Evolutionary conservation across 768 basidiomycete genomes (phyloP), one percentile per base, ranked within the genome.

Genomic region (Panaeolus papilionaceus): DNA sequence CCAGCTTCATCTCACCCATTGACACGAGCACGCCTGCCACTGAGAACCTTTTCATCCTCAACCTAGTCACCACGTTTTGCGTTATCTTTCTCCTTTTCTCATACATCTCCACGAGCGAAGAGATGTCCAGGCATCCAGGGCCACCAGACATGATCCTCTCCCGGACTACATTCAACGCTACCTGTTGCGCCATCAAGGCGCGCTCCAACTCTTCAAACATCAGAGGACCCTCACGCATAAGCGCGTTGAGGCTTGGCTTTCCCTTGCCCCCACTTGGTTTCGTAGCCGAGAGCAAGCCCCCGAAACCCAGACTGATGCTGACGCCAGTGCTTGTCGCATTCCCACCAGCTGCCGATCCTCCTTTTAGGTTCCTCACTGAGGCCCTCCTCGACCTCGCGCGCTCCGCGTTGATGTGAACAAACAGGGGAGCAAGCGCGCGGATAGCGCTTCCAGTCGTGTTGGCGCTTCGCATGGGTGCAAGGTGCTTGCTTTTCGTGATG

Each of bases 1-100:
- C 54, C 54, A 58, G 33, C 14, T 58, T 58, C 54, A 58, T 58
- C 54, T 58, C 54, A 33, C 54, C 54, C 28, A 58, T 58, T 11
- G 54, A 58, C 54, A 58, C 54, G 6, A 58, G 54, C 26, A 58
- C 54, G 12, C 26, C 33, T 8, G 54, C 54, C 14, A 58, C 28
- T 28, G 54, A 28, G n/a, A 58, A 58, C 54, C 37, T 58, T 7
- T 58, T 58, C 54, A 58, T 58, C 54, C 33, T 58, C 33, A 58
- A 12, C 54, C 54, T 58, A 12, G 28, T 58, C 54, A 58, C 26
- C 54, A 58, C 54, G 14, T 58, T 58, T 16, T 58, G 54, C 11
- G 54, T 58, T 16, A 58, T n/a, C 20, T 37, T 58, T 28, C 54
- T 58, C 16, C 54, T 58, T 28, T 58, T 58, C 54, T 58, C 54